Evolutionary conservation across 306 rosid species (phyloP).

Genomic region (Prinsepia uniflora): DNA sequence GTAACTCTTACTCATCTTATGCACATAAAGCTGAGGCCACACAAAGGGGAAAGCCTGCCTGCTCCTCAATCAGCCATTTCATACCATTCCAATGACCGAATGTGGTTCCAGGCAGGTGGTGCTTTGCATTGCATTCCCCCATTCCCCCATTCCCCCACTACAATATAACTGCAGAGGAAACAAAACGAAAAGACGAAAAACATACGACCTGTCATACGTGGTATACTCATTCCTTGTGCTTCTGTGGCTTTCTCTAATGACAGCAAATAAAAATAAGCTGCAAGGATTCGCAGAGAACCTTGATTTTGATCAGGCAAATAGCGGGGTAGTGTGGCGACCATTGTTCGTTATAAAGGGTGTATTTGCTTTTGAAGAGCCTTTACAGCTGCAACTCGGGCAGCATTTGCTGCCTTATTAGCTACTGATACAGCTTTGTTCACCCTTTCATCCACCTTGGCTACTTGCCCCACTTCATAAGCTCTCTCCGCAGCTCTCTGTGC

Average conservation of each 20-base stretch:
- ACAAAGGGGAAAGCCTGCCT: slow-evolving; percentile 34
- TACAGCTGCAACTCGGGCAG: slow-evolving; percentile 90
- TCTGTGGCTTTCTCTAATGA: slow-evolving; percentile 9
- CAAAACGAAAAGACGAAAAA: slow-evolving; percentile 23
- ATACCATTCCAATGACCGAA: slow-evolving; percentile 27
- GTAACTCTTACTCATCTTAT: slow-evolving; percentile 26
- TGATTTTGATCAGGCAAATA: slow-evolving; percentile 9
- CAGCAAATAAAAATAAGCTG: neutral
- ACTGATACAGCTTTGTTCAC: slow-evolving; percentile 54
- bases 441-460: slow-evolving; percentile 48
- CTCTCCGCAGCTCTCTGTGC: slow-evolving; percentile 73
- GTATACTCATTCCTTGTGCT: slow-evolving; percentile 21
- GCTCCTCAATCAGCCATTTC: slow-evolving; percentile 60
- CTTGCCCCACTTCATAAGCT: slow-evolving; percentile 31
- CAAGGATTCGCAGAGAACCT: neutral
- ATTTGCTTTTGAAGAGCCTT: slow-evolving; percentile 82
- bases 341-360: slow-evolving; percentile 29
- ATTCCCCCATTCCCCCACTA: slow-evolving; percentile 14
- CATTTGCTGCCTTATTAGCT: slow-evolving; percentile 83
- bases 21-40: slow-evolving; percentile 38
- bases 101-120: slow-evolving; percentile 66
- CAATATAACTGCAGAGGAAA: neutral
- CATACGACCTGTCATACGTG: neutral
- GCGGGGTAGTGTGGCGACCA: slow-evolving; percentile 20
- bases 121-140: slow-evolving; percentile 20